phyloP scores from a whole-genome alignment of 2,329 filamentous ascomycete species.

The Kalaharituber pfeilii region DNA sequence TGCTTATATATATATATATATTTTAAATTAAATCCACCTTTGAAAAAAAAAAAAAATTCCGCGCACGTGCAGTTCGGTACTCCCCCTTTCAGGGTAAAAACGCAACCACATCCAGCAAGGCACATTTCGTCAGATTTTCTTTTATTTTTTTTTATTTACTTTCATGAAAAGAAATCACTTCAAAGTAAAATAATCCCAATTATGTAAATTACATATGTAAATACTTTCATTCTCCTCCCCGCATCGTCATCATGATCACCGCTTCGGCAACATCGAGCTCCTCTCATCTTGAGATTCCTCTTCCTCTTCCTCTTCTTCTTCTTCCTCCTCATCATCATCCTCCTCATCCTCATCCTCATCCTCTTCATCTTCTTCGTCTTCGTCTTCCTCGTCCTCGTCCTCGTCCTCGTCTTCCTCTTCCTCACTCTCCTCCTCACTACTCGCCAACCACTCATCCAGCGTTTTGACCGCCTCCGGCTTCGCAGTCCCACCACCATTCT shows the following conservation, averaged over 20 bases:
- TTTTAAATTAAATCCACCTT: too few relatives aligned
- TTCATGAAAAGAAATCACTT: neutral
- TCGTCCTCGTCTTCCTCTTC: slow-evolving; percentile 35
- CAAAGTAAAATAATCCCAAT: neutral
- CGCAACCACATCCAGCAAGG: too few relatives aligned
- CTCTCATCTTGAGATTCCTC: neutral
- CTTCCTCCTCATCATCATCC: neutral
- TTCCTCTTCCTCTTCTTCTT: neutral
- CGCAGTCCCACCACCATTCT: slow-evolving; percentile 12
- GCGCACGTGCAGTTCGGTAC: too few relatives aligned
- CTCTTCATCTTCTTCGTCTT: neutral
- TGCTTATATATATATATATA: too few relatives aligned
- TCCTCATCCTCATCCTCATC: neutral
- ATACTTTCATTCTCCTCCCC: neutral
- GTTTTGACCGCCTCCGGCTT: slow-evolving; percentile 14
- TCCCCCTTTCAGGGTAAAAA: too few relatives aligned
- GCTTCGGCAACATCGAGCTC: neutral
- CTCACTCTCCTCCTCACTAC: slow-evolving; percentile 38
- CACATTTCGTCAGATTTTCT: neutral
- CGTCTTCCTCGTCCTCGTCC: slow-evolving; percentile 21
- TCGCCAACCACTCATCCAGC: slow-evolving; percentile 83
- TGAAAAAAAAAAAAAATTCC: too few relatives aligned
- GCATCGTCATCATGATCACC: neutral
- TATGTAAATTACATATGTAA: neutral
- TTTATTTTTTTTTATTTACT: neutral